Conservation (phyloP, 805 yeast genomes). For the Lachancea quebecensis region DNA sequence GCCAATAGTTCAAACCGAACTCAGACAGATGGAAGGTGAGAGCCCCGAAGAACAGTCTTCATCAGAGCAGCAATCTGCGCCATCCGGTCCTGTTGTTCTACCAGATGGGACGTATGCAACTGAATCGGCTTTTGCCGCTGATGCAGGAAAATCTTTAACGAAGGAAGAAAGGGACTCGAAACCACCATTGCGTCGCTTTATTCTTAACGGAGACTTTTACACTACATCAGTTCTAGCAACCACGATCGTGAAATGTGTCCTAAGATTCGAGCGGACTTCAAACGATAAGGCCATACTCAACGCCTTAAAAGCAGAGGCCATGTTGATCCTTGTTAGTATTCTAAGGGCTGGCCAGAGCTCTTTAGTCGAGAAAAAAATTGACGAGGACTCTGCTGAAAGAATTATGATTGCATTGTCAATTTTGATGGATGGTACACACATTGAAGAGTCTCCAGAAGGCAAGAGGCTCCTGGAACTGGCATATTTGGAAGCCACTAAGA, state of each 20-base stretch:
- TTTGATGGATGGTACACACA: conserved; percentile 52
- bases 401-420: conserved; percentile 79
- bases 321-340: conserved; percentile 85
- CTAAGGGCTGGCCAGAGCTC: conserved; percentile 78
- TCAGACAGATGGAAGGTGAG: conserved; percentile 31
- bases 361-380: conserved; percentile 66
- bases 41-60: conserved; percentile 31
- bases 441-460: conserved; percentile 37
- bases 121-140: conserved; percentile 77
- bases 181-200: conserved; percentile 75
- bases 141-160: conserved; percentile 74
- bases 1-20: conserved; percentile 77
- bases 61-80: conserved; percentile 26
- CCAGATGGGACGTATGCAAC: conserved; percentile 99
- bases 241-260: conserved; percentile 78
- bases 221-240: conserved; percentile 83
- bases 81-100: conserved; percentile 69
- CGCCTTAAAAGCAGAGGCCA: conserved; percentile 90
- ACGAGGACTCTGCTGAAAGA: conserved; percentile 96
- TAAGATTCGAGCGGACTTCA: conserved; percentile 60
- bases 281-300: conserved; percentile 54
- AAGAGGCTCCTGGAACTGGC: conserved; percentile 46
- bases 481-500: conserved; percentile 80
- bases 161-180: conserved; percentile 40
- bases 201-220: conserved; percentile 84